Conservation (phyloP, 371 early-diverging fungal species). For the Mucor plumbeus region DNA sequence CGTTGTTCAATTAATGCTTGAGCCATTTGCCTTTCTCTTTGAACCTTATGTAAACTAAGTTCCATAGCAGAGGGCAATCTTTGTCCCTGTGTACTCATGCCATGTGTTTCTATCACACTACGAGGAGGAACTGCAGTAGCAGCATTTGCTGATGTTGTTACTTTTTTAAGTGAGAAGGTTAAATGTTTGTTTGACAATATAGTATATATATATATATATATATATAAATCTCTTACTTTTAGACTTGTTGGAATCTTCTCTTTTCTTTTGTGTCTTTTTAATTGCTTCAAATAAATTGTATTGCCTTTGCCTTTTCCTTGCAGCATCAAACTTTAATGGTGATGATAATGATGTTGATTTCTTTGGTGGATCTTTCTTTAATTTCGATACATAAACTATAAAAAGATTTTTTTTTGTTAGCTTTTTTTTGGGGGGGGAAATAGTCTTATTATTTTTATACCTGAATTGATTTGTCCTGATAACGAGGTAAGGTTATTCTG, state of each 20-base stretch:
- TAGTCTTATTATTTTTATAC: conserved; percentile 18
- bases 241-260: conserved; percentile 52
- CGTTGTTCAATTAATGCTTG: conserved; percentile 74
- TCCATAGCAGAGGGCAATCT: conserved; percentile 73
- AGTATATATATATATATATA: too few relatives aligned
- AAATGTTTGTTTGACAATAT: neutral
- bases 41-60: conserved; percentile 71
- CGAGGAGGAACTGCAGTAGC: conserved; percentile 47
- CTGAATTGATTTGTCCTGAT: conserved; percentile 57
- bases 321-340: conserved; percentile 34
- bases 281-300: conserved; percentile 56
- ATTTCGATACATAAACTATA: conserved; percentile 30
- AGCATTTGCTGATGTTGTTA: conserved; percentile 4
- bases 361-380: conserved; percentile 18
- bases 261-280: conserved; percentile 54
- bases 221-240: conserved; percentile 12
- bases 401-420: neutral
- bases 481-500: conserved; percentile 50
- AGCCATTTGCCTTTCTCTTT: conserved; percentile 73
- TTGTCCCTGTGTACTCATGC: conserved; percentile 51
- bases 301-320: conserved; percentile 43
- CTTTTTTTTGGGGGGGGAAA: neutral
- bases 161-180: neutral
- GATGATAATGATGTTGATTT: neutral
- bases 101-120: conserved; percentile 51